Evolutionary conservation across 2,329 filamentous ascomycete genomes (phyloP), one percentile per base, ranked within the genome.

Genomic region (Pseudodiploospora longispora): DNA sequence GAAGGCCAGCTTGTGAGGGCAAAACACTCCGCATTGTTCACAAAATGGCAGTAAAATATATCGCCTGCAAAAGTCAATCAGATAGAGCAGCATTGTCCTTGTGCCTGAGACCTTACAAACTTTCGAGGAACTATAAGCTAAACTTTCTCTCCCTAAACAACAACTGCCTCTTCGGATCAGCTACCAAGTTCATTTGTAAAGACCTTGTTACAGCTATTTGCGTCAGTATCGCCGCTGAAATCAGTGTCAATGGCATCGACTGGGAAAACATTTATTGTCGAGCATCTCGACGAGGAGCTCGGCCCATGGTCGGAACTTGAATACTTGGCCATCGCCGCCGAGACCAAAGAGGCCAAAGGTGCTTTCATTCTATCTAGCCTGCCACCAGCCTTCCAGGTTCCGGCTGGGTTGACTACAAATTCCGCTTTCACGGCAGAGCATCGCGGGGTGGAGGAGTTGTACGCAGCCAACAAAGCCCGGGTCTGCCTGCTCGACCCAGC

Each of bases 291-390:
- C 69, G 83, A 87, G 35, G 93, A 98, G 66, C 76, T 98, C 30
- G 93, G 94, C 31, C 78, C 81, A 35, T 98, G 93, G 93, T 97
- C 93, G 27, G 82, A 87, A 51, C 78, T 97, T 42, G 93, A 98
- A 70, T 98, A 98, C 69, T 71, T 80, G 44, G 79, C 85, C 58
- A 96, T 98, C 61, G 88, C 88, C 41, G 72, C 77, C 48, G 93
- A 98, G 71, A 88, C 85, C 42, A 70, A 80, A 50, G 74, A 75
- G 27, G 68, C 78, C 4, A 76, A 78, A 31, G 78, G 82, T 44
- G 73, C 72, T 41, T 95, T 97, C 63, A 78, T 87, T 53, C 78
- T 95, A 47, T 94, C 88, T 30, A 94, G 87, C 30, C 76, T 95
- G 37, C 85, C 89, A 6, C 58, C 74, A 7, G 74, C 71, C 5